These are phyloP conservation scores for Ustilago vetiveriae DNA, from an alignment of 1,284 basidiomycete genomes.

Conservation along the genomic window DNA sequence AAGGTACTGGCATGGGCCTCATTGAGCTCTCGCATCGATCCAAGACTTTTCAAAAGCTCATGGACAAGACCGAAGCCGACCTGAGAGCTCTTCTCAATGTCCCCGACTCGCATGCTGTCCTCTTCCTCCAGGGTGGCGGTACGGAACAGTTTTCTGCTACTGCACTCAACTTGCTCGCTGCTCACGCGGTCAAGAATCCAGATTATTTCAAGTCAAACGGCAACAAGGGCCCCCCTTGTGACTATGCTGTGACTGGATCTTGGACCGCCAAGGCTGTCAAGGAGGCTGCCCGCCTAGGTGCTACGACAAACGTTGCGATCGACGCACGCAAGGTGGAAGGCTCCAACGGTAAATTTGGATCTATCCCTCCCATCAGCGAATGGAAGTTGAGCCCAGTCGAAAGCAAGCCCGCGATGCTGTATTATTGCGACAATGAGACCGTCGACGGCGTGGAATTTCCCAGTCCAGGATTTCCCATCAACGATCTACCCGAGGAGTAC, in stretches of 20 bases:
- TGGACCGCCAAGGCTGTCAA: conserved; percentile 65
- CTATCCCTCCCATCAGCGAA: conserved; percentile 77
- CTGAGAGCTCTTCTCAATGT: conserved; percentile 57
- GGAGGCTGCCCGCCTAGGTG: conserved; percentile 58
- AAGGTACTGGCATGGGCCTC: conserved; percentile 63
- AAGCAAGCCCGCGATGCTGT: conserved; percentile 83
- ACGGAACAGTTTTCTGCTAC: conserved; percentile 66
- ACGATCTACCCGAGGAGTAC: conserved; percentile 73
- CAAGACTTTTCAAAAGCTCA: conserved; percentile 58
- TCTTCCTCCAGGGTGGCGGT: conserved; percentile 65
- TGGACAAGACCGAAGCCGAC: conserved; percentile 62
- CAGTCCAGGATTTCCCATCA: conserved; percentile 83
- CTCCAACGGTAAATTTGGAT: conserved; percentile 73
- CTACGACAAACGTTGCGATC: conserved; percentile 51
- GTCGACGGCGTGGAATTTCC: conserved; percentile 94
- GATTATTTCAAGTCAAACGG: conserved; percentile 47
- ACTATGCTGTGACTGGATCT: conserved; percentile 63
- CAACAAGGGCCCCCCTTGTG: conserved; percentile 56
- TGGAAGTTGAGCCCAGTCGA: conserved; percentile 77
- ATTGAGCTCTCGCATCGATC: conserved; percentile 66
- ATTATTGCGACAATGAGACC: conserved; percentile 99
- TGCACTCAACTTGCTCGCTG: conserved; percentile 63
- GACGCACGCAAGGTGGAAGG: conserved; percentile 53
- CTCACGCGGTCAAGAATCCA: conserved; percentile 58
- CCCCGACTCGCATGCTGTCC: conserved; percentile 59